Conservation (phyloP, 2,329 filamentous ascomycete species). For the Arthrobotrys conoides region DNA sequence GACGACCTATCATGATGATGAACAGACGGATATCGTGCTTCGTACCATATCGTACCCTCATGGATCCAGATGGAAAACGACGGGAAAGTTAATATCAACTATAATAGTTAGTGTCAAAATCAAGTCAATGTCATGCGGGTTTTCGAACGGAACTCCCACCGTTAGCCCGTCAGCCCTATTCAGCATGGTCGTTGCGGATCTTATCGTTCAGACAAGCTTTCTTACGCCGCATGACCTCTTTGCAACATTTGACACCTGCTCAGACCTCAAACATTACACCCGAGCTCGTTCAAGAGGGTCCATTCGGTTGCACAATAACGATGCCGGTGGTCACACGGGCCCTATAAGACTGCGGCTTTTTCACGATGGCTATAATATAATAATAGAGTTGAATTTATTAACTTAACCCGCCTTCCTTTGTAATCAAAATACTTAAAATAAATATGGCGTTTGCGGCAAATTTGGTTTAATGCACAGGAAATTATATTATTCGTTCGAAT, state of each 20-base stretch:
- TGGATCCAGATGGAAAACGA: too few relatives aligned
- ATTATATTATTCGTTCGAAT: too few relatives aligned
- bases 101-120: background rate
- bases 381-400: too few relatives aligned
- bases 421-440: too few relatives aligned
- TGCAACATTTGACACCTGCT: conserved; percentile 14
- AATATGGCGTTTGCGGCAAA: too few relatives aligned
- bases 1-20: conserved; percentile 16
- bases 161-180: conserved; percentile 26
- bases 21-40: background rate
- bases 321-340: conserved; percentile 14
- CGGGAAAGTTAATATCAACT: background rate
- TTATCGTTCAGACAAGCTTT: conserved; percentile 48
- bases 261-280: background rate
- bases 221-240: conserved; percentile 15
- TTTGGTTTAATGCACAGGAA: too few relatives aligned
- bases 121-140: conserved; percentile 20
- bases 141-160: conserved; percentile 18
- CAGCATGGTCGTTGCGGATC: conserved; percentile 34
- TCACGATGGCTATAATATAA: background rate
- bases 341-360: conserved; percentile 1
- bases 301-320: conserved; percentile 23
- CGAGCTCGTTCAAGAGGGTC: conserved; percentile 3
- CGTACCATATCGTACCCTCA: too few relatives aligned
- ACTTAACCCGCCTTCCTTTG: too few relatives aligned